These are phyloP conservation scores for Linum usitatissimum DNA, from an alignment of 345 rosid species.

Conservation along the genomic window DNA sequence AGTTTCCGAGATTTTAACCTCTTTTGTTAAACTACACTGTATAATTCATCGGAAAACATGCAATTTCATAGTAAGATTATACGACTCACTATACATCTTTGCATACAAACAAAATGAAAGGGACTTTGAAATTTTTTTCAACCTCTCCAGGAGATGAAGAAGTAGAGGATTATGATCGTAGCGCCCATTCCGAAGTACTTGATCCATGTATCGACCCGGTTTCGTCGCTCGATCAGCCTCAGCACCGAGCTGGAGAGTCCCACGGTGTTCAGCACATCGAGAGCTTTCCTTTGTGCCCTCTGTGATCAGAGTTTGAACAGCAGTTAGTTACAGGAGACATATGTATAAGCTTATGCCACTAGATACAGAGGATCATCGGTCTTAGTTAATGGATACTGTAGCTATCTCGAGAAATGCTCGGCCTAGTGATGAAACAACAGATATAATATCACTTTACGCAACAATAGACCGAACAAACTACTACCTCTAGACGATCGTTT, in stretches of 20 bases:
- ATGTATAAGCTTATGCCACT: neutral
- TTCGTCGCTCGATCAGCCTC: constrained; percentile 88
- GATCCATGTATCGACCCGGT: constrained; percentile 78
- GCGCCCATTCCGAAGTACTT: constrained; percentile 70
- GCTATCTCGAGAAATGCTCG: neutral
- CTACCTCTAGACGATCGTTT: too few relatives aligned
- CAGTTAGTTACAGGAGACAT: neutral
- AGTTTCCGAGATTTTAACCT: too few relatives aligned
- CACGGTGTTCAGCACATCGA: constrained; percentile 76
- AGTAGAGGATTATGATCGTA: constrained; percentile 46
- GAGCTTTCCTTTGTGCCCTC: constrained; percentile 87
- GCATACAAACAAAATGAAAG: neutral
- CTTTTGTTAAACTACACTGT: too few relatives aligned
- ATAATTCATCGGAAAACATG: too few relatives aligned
- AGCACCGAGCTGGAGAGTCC: constrained; percentile 85
- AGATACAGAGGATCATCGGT: neutral
- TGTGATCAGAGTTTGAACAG: constrained; percentile 10
- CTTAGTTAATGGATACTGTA: neutral
- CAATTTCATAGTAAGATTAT: too few relatives aligned
- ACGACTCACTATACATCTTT: neutral
- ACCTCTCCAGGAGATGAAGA: constrained; percentile 49
- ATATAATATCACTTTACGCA: too few relatives aligned
- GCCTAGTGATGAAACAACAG: too few relatives aligned
- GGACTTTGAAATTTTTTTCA: neutral
- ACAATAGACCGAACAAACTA: too few relatives aligned